Evolutionary conservation across 2,329 filamentous ascomycete genomes (phyloP).

Genomic region (Simplicillium aogashimaense): DNA sequence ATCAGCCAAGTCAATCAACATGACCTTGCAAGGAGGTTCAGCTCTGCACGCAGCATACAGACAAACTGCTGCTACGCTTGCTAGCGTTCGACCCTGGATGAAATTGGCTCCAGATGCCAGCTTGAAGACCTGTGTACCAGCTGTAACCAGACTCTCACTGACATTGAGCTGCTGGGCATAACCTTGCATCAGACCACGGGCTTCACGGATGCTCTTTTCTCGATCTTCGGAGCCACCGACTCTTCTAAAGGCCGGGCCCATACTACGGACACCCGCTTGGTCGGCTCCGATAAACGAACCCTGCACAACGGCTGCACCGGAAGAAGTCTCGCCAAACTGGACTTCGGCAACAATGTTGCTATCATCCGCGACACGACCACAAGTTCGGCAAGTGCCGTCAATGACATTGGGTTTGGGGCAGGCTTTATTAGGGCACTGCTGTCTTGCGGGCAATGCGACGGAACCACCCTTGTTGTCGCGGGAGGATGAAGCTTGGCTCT

Average conservation of each 20-base stretch:
- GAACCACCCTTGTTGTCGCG: constrained; percentile 17
- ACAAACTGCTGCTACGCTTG: constrained; percentile 81
- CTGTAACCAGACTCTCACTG: constrained; percentile 52
- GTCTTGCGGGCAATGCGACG: constrained; percentile 23
- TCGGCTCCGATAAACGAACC: constrained; percentile 81
- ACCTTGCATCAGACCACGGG: constrained; percentile 48
- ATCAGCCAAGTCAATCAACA: constrained; percentile 95
- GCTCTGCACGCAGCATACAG: constrained; percentile 82
- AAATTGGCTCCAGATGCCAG: constrained; percentile 67
- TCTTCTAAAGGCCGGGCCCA: constrained; percentile 52
- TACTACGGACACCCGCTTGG: constrained; percentile 66
- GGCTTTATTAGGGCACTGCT: constrained; percentile 47
- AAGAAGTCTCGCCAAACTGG: constrained; percentile 78
- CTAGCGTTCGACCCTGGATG: constrained; percentile 75
- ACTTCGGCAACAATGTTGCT: constrained; percentile 88
- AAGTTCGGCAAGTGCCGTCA: constrained; percentile 67
- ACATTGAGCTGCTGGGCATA: constrained; percentile 51
- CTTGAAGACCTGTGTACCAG: constrained; percentile 65
- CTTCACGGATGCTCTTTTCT: constrained; percentile 50
- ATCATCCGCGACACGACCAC: constrained; percentile 76
- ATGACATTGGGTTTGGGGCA: constrained; percentile 53
- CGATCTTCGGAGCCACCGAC: constrained; percentile 48
- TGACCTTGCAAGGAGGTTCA: constrained; percentile 68
- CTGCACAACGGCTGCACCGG: constrained; percentile 81
- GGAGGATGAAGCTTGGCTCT: constrained; percentile 17